These are phyloP conservation scores for Ophiostoma ips DNA, from an alignment of 2,329 filamentous ascomycete species.

Conservation along the genomic window DNA sequence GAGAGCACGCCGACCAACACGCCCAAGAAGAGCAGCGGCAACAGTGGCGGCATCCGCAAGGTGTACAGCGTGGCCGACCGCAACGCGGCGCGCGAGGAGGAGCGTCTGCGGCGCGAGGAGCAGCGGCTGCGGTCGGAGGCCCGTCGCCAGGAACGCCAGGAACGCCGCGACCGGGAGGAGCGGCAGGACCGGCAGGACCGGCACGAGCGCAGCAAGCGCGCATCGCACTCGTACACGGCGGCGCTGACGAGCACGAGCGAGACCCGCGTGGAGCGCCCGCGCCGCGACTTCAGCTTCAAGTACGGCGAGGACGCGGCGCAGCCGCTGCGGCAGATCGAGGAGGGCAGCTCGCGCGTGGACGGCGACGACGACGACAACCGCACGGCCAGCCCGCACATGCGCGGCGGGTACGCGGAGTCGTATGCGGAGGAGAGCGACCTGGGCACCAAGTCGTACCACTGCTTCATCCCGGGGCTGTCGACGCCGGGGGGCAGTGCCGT, in stretches of 20 bases:
- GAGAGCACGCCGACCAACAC: slow-evolving; percentile 43
- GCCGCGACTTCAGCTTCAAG: slow-evolving; percentile 42
- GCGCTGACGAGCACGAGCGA: not conserved
- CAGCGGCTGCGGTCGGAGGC: slow-evolving; percentile 36
- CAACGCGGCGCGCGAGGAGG: slow-evolving; percentile 35
- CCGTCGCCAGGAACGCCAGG: no score
- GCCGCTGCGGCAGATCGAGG: slow-evolving; percentile 20
- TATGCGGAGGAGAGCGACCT: slow-evolving; percentile 28
- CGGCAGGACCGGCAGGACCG: slow-evolving; percentile 44
- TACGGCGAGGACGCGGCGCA: slow-evolving; percentile 23
- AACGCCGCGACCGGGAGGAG: slow-evolving; percentile 20
- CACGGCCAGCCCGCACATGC: slow-evolving; percentile 18
- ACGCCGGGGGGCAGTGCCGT: slow-evolving; percentile 16
- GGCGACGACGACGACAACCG: slow-evolving; percentile 12
- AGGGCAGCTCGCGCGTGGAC: slow-evolving; percentile 19
- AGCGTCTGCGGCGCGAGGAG: slow-evolving; percentile 42
- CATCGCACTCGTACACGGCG: slow-evolving; percentile 7
- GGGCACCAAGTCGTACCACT: slow-evolving; percentile 44
- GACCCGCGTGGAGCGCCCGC: slow-evolving; percentile 10
- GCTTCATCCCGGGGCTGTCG: slow-evolving; percentile 39
- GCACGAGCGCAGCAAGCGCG: slow-evolving; percentile 32
- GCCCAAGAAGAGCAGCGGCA: slow-evolving; percentile 28
- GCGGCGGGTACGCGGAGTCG: slow-evolving; percentile 20
- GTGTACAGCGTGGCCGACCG: slow-evolving; percentile 47
- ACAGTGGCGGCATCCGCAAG: slow-evolving; percentile 35